phyloP scores from a whole-genome alignment of 2,329 filamentous ascomycete genomes.

The Juglanconis sp. region DNA sequence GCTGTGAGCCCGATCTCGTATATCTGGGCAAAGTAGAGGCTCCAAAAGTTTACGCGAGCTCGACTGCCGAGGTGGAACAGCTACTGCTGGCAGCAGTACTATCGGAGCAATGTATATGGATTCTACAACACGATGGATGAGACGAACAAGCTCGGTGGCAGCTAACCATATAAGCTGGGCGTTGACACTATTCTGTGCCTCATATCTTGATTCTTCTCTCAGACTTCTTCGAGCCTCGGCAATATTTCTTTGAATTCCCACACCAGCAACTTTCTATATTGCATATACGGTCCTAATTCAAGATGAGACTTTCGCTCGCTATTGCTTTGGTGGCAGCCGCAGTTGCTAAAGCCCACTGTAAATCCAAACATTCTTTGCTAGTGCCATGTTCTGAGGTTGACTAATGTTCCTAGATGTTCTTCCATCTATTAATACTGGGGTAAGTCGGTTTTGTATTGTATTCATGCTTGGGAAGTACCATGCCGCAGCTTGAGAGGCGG shows the following conservation, averaged over 20 bases:
- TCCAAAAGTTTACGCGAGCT: background rate
- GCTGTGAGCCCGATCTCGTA: background rate
- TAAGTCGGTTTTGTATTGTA: background rate
- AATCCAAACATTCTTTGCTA: background rate
- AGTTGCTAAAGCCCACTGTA: constrained; percentile 1
- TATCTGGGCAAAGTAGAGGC: too few relatives aligned
- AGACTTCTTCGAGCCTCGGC: too few relatives aligned
- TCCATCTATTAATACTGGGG: constrained; percentile 8
- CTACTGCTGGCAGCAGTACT: too few relatives aligned
- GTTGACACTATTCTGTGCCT: too few relatives aligned
- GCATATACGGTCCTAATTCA: background rate
- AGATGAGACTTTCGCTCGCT: constrained; percentile 1
- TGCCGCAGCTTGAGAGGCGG: too few relatives aligned
- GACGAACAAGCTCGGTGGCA: too few relatives aligned
- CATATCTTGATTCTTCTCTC: background rate
- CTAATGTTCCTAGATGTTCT: background rate
- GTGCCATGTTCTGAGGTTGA: background rate
- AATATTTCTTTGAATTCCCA: too few relatives aligned
- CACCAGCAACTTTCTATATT: too few relatives aligned
- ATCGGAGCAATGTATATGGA: too few relatives aligned
- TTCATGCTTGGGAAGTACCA: background rate
- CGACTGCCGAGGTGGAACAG: too few relatives aligned
- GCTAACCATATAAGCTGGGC: background rate
- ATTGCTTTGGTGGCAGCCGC: background rate
- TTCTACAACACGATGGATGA: too few relatives aligned